Conservation (phyloP, 768 basidiomycete genomes). For the Dioszegia aurantiaca region DNA sequence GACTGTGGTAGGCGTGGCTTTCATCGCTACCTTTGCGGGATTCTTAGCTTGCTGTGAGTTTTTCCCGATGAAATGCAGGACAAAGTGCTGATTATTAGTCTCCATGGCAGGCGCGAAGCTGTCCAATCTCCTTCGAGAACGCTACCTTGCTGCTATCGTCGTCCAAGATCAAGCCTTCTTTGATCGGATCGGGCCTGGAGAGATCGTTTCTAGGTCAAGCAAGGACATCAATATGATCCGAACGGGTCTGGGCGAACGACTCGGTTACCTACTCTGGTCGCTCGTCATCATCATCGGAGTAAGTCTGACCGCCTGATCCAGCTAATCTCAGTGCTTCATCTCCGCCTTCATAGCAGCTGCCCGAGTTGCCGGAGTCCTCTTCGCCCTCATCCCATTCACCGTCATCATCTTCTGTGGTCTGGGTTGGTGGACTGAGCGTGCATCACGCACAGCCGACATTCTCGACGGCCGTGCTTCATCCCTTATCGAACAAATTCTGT, state of each 20-base stretch:
- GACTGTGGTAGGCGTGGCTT: slow-evolving; percentile 30
- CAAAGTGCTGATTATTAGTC: slow-evolving; percentile 19
- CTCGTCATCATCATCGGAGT: slow-evolving; percentile 29
- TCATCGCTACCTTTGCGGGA: slow-evolving; percentile 17
- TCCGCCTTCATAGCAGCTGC: slow-evolving; percentile 34
- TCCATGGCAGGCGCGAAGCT: slow-evolving; percentile 27
- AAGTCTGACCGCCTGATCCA: slow-evolving; percentile 8
- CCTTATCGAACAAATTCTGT: slow-evolving; percentile 42
- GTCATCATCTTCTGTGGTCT: slow-evolving; percentile 20
- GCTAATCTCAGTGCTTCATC: slow-evolving; percentile 12
- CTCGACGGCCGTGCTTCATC: slow-evolving; percentile 35
- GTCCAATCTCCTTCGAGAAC: slow-evolving; percentile 27
- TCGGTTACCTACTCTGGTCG: slow-evolving; percentile 38
- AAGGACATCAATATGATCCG: slow-evolving; percentile 36
- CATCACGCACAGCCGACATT: slow-evolving; percentile 10
- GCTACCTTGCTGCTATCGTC: slow-evolving; percentile 36
- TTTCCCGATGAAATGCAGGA: neutral
- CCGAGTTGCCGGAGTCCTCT: slow-evolving; percentile 34
- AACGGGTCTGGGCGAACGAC: slow-evolving; percentile 31
- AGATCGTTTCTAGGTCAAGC: slow-evolving; percentile 30
- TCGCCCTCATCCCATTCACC: slow-evolving; percentile 32
- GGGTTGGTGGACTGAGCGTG: slow-evolving; percentile 29
- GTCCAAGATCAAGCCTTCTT: slow-evolving; percentile 41
- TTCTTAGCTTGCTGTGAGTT: slow-evolving; percentile 39
- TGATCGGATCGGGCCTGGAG: slow-evolving; percentile 38